A percentile compares a stretch with the other conserved stretches of the same genome.
Conservation (phyloP, 768 basidiomycete species). For the Clitopilus passeckerianus region DNA sequence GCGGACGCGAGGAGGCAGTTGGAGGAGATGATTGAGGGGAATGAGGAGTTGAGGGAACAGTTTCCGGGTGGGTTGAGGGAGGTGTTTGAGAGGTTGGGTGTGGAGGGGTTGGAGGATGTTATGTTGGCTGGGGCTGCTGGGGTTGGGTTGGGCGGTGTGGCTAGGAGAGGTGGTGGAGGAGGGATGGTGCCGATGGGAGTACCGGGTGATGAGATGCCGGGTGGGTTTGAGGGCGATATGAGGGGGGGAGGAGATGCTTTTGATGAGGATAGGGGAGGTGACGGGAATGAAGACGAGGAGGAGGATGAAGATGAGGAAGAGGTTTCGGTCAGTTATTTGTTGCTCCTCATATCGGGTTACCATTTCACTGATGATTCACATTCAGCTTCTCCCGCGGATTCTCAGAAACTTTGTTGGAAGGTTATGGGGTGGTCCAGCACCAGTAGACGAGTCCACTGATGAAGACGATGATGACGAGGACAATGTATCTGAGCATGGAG, state of each 20-base stretch:
- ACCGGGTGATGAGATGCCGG: too few species aligned
- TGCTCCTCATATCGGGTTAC: not conserved
- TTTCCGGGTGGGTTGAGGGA: slow-evolving; percentile 66
- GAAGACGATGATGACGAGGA: not conserved
- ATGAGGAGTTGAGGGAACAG: slow-evolving; percentile 47
- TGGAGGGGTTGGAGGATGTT: slow-evolving; percentile 57
- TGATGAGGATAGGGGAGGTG: slow-evolving; percentile 7
- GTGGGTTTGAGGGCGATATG: too few species aligned
- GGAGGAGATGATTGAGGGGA: slow-evolving; percentile 44
- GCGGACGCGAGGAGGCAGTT: slow-evolving; percentile 51
- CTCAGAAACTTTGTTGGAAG: not conserved
- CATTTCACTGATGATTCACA: not conserved
- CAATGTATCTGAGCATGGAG: not conserved
- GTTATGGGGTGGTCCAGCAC: not conserved
- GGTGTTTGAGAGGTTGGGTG: slow-evolving; percentile 51
- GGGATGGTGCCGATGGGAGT: not conserved
- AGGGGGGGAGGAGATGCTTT: too few species aligned
- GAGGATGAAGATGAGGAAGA: slow-evolving; percentile 41
- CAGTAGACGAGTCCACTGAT: not conserved
- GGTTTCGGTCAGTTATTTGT: slow-evolving; percentile 37
- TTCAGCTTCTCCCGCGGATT: not conserved
- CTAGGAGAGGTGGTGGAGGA: not conserved
- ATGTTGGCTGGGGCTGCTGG: slow-evolving; percentile 41
- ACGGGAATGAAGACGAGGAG: slow-evolving; percentile 12
- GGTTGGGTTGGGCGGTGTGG: slow-evolving; percentile 21